Conservation (phyloP, 179 eudicot genomes). For the Spinacia oleracea region DNA sequence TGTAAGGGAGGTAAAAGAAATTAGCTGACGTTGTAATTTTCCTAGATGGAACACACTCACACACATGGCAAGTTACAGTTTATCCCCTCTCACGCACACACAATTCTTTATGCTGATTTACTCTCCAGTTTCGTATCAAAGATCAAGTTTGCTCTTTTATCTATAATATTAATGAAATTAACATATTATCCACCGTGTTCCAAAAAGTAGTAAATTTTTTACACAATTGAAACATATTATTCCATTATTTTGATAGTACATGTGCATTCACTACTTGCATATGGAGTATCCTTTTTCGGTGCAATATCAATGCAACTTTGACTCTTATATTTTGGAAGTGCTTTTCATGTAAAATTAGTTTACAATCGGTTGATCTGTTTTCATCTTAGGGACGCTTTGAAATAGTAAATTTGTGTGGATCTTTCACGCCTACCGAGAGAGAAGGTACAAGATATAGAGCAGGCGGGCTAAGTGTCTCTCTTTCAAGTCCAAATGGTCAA, state of each 20-base stretch:
- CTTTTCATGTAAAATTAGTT: background rate
- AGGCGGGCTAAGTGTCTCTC: constrained; percentile 55
- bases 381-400: constrained; percentile 48
- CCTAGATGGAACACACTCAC: background rate
- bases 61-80: too few species aligned
- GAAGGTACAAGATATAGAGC: constrained; percentile 50
- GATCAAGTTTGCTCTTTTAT: background rate
- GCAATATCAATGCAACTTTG: background rate
- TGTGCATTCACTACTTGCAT: background rate
- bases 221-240: background rate
- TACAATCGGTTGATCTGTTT: constrained; percentile 5
- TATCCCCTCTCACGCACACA: too few species aligned
- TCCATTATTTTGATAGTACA: background rate
- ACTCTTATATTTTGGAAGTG: background rate
- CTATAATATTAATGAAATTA: too few species aligned
- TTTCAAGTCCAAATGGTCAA: constrained; percentile 55
- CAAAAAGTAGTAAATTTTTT: background rate
- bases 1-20: background rate
- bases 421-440: constrained; percentile 44
- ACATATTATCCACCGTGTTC: too few species aligned
- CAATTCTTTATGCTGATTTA: background rate
- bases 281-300: background rate
- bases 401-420: constrained; percentile 51
- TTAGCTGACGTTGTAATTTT: background rate
- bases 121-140: background rate